Base-by-base conservation (phyloP, 129 eudicot species). In the Chrysanthemum makinoi region DNA sequence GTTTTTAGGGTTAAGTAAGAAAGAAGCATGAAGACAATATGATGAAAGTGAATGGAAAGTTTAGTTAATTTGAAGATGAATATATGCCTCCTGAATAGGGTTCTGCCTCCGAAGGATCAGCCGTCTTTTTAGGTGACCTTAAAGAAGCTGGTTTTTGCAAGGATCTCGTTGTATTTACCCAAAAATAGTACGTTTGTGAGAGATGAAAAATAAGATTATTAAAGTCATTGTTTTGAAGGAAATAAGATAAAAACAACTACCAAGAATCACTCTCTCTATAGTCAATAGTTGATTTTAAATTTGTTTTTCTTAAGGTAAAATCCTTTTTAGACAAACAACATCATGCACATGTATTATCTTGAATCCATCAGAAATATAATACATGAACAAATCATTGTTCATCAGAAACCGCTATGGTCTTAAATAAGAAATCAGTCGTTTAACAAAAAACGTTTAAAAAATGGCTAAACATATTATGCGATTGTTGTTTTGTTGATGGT, bases 61-160 rank as follows among this genome's bases (percentile, higher is more conserved):
- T 65, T 19, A 79, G 76, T 80, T 65, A 77, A 79, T 77, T 83
- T 75, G 87, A 83, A 86, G 87, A 68, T 60, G 81, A 85, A 82
- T 77, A 80, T 81, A 81, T 80, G 95, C 78, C 71, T 72, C 73
- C 89, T 78, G 74, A 47, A 58, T 33, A 84, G 89, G 95, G 87
- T 79, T 80, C 84, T 88, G 82, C 73, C 75, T 54, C 97, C 97
- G 91, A 84, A 86, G 86, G 93, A 85, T 86, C 87, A 85, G 96
- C 96, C 98, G 95, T 75, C 80, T 79, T 86, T 92, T 85, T 77
- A 70, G 95, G 89, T 89, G 91, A 83, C 91, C 88, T 84, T 86
- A 72, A 83, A 72, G 85, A 14, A 70, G 81, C 72, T 75, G 80
- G 75, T 74, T 75, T 79, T 71, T 79, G 76, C 73, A 47, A 77